Conservation (phyloP, 2,329 filamentous ascomycete species). For the Penicillium sp. region DNA sequence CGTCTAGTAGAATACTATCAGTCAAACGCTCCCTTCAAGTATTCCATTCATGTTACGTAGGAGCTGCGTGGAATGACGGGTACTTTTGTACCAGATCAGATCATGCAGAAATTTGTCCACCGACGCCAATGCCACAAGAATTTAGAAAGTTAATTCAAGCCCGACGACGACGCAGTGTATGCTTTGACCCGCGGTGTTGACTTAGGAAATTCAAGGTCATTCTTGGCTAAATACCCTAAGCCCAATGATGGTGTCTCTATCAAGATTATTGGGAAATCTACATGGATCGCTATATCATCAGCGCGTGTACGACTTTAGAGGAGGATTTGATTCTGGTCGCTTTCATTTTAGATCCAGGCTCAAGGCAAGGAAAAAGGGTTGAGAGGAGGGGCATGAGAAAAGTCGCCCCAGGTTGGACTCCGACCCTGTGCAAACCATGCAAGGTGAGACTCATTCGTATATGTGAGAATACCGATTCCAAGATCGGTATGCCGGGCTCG, state of each 20-base stretch:
- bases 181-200: constrained; percentile 44
- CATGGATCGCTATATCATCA: constrained; percentile 52
- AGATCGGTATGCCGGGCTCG: constrained; percentile 48
- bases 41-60: not conserved
- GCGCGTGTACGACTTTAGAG: constrained; percentile 52
- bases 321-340: constrained; percentile 47
- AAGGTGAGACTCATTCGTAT: constrained; percentile 41
- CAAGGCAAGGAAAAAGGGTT: constrained; percentile 39
- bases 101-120: constrained; percentile 42
- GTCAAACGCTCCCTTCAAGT: not conserved
- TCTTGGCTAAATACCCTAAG: constrained; percentile 47
- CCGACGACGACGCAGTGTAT: constrained; percentile 46
- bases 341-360: constrained; percentile 45
- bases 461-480: constrained; percentile 48
- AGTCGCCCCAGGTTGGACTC: constrained; percentile 47
- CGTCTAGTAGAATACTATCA: not conserved
- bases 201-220: constrained; percentile 41
- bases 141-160: constrained; percentile 42
- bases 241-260: constrained; percentile 52
- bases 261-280: constrained; percentile 35
- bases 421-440: constrained; percentile 44
- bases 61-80: constrained; percentile 51
- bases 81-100: constrained; percentile 46
- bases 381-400: constrained; percentile 41
- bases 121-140: constrained; percentile 41